Base-by-base conservation (phyloP, 2,329 filamentous ascomycete species). In the Apiospora malaysiana region DNA sequence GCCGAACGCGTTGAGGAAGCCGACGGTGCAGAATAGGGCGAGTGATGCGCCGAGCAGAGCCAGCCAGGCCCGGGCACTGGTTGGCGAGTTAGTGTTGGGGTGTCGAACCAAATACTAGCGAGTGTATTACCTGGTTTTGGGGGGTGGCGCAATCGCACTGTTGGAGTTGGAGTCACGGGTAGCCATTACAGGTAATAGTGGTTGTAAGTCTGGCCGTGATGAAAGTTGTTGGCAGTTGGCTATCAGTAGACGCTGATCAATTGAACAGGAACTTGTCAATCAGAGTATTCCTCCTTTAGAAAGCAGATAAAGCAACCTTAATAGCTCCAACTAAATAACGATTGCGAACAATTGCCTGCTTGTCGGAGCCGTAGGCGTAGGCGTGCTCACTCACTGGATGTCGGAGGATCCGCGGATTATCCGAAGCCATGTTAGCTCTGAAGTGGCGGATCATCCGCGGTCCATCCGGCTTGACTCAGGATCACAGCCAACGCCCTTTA, bases 1-100 rank as follows among this genome's bases (percentile, higher is more conserved):
- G 68, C 86, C 86, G 77, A 86, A 89, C 2, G 82, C 84, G 70
- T 86, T 86, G 70, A 87, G 82, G 18, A 87, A 76, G 14, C 82
- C 78, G 83, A 84, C 86, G 75, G 83, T 85, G 73, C 85, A 85
- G 72, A 86, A 85, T 71, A 84, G 85, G 14, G 83, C 73, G 66
- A 85, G 81, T 69, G 82, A 85, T 0, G 83, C 81, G 0, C 82
- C 83, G 9, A 83, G 46, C 4, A 85, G 83, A 73, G 86, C 84
- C 37, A 82, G 76, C 84, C 85, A 86, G 68, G 83, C 79, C 18
- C 72, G 72, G 25, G 70, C 75, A 32, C 66, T 68, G 10, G 3
- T 45, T 32, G 21, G 0, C 43, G 18, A 12, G 32, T 42, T 23
- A 43, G 63, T n/a, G 21, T 63, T 65, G 47, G n/a, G 9, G 47